Conservation (phyloP, 2,329 filamentous ascomycete genomes). For the Aspergillus intermedius region DNA sequence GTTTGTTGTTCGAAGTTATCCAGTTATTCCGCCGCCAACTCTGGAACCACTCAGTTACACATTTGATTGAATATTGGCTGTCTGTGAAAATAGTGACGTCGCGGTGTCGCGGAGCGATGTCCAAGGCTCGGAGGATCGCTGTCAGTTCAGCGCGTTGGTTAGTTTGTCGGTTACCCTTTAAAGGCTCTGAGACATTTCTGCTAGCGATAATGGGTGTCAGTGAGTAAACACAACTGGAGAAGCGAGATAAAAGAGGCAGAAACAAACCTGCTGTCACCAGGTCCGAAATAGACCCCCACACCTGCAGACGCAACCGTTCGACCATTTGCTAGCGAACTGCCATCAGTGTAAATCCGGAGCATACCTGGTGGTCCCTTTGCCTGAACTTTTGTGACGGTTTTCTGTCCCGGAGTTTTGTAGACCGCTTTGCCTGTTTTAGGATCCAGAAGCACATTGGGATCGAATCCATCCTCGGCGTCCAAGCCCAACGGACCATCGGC, state of each 20-base stretch:
- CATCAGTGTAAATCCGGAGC: conserved; percentile 58
- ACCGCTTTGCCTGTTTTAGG: conserved; percentile 48
- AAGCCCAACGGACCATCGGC: conserved; percentile 51
- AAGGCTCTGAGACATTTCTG: conserved; percentile 68
- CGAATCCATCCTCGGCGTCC: conserved; percentile 56
- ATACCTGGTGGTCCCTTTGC: conserved; percentile 42
- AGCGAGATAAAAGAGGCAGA: conserved; percentile 1
- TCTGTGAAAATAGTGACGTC: conserved; percentile 77
- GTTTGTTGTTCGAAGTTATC: conserved; percentile 62
- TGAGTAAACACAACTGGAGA: conserved; percentile 8
- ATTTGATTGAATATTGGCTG: conserved; percentile 84
- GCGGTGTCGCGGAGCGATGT: conserved; percentile 62
- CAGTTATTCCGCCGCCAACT: conserved; percentile 73
- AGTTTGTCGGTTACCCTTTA: conserved; percentile 70
- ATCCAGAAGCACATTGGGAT: conserved; percentile 52
- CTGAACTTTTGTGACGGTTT: conserved; percentile 40
- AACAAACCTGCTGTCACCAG: conserved; percentile 49
- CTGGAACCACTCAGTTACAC: conserved; percentile 73
- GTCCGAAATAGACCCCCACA: conserved; percentile 60
- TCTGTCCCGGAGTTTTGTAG: conserved; percentile 49
- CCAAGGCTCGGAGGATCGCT: conserved; percentile 75
- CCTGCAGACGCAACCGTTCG: conserved; percentile 50
- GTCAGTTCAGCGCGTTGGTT: conserved; percentile 96
- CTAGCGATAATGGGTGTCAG: conserved; percentile 21
- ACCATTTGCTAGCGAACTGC: conserved; percentile 56